Evolutionary conservation across 140 eudicot genomes (phyloP), one percentile per base, ranked within the genome.

Genomic region (Flaveria floridana): DNA sequence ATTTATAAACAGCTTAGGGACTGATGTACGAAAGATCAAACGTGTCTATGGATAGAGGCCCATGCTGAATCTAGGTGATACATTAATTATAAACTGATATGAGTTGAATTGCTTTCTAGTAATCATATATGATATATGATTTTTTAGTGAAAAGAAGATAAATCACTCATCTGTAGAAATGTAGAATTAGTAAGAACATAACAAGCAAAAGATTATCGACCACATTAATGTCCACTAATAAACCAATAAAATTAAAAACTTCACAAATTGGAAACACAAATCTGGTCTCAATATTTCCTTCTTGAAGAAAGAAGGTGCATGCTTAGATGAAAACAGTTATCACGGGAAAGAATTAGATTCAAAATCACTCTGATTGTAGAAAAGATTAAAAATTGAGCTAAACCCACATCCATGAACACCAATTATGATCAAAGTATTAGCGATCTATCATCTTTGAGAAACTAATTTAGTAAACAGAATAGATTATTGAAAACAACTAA

Each of bases 131-230:
- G 6, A 53, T 53, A 15, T 4, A 14, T n/a, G 23, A 2, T 5
- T n/a, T 6, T 6, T 2, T 55, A 56, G 68, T 56, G 53, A 57
- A 39, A 37, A 57, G 25, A 23, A 57, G 19, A 72, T 41, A 37
- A 72, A 73, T 41, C 25, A 5, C 9, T 56, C 42, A 58, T 57
- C 58, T 73, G 37, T 30, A 30, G 37, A 30, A 30, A 30, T 30
- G 41, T 41, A 73, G 13, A 71, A 59, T 39, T 55, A 2, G 46
- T 23, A 21, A 48, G 61, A 47, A 47, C 16, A 69, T 69, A 69
- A 69, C 23, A 72, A 57, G 42, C 57, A 72, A 39, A 55, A 61
- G 57, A 57, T 12, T 6, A 20, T 39, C 58, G 42, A 62, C 20
- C 41, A 72, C 58, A 42, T 73, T 8, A 13, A 56, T 57, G 68